Conservation (phyloP, 2,329 filamentous ascomycete genomes). For the Cadophora sp. region DNA sequence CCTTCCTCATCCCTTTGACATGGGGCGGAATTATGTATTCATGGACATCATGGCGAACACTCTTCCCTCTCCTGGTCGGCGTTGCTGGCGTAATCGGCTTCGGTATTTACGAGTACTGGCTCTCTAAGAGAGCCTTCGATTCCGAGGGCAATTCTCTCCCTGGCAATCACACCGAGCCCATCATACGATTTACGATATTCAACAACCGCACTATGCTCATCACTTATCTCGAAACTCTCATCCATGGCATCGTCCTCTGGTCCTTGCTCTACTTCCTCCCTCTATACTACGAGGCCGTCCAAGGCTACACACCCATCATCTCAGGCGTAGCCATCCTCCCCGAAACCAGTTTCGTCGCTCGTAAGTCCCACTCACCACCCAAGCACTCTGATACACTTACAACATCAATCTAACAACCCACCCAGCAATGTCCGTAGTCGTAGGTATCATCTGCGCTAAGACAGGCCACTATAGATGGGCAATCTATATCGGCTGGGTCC, state of each 20-base stretch:
- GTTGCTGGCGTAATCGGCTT: constrained; percentile 57
- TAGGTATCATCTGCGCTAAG: constrained; percentile 60
- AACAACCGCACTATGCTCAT: constrained; percentile 55
- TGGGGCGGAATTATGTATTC: constrained; percentile 69
- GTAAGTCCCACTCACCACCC: constrained; percentile 49
- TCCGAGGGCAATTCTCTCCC: constrained; percentile 35
- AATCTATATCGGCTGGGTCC: constrained; percentile 63
- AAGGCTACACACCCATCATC: constrained; percentile 59
- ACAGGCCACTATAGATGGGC: constrained; percentile 64
- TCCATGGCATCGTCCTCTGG: constrained; percentile 65
- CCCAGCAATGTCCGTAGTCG: constrained; percentile 62
- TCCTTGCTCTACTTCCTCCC: constrained; percentile 62
- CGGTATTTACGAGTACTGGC: constrained; percentile 56
- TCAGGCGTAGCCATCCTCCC: constrained; percentile 64
- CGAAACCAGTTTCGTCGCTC: constrained; percentile 67
- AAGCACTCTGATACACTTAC: constrained; percentile 61
- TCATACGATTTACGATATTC: constrained; percentile 54
- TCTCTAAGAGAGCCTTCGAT: constrained; percentile 39
- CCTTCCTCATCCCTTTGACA: constrained; percentile 66
- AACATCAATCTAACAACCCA: constrained; percentile 56
- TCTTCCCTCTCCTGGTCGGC: constrained; percentile 67
- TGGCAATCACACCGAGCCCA: constrained; percentile 39
- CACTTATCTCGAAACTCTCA: constrained; percentile 58
- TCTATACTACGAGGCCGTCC: constrained; percentile 58
- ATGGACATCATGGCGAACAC: constrained; percentile 67